phyloP scores from a whole-genome alignment of 2,329 filamentous ascomycete species.

The Botrytis galanthina region DNA sequence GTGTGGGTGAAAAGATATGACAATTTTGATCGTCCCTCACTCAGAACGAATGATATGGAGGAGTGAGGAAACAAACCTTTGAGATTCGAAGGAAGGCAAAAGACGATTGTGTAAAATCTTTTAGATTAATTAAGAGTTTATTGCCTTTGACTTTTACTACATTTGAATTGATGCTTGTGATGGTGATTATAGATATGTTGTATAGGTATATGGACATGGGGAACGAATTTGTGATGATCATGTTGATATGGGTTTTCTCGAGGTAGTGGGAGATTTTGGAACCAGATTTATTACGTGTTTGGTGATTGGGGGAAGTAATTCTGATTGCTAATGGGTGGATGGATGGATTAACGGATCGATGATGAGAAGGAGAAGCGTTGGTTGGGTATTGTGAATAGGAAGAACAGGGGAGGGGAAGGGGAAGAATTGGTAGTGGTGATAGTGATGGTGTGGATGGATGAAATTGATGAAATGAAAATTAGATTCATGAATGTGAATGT shows the following conservation, averaged over 20 bases:
- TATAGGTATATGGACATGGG: not conserved
- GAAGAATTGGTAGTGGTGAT: no score
- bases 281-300: not conserved
- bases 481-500: no score
- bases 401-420: no score
- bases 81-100: not conserved
- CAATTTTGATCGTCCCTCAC: not conserved
- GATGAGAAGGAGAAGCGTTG: no score
- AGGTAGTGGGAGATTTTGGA: not conserved
- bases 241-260: not conserved
- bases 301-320: not conserved
- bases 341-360: no score
- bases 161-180: not conserved
- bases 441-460: no score
- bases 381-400: no score
- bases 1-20: not conserved
- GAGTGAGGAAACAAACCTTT: not conserved
- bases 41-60: not conserved
- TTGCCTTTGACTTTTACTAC: not conserved
- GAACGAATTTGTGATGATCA: not conserved
- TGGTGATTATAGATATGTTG: not conserved
- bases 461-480: no score
- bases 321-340: no score
- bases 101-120: slow-evolving; percentile 1
- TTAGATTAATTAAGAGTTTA: slow-evolving; percentile 17